Percentiles rank a stretch among this genome's conserved stretches.
Evolutionary conservation across 768 basidiomycete genomes (phyloP).

Genomic region (Mycena capillaripes): DNA sequence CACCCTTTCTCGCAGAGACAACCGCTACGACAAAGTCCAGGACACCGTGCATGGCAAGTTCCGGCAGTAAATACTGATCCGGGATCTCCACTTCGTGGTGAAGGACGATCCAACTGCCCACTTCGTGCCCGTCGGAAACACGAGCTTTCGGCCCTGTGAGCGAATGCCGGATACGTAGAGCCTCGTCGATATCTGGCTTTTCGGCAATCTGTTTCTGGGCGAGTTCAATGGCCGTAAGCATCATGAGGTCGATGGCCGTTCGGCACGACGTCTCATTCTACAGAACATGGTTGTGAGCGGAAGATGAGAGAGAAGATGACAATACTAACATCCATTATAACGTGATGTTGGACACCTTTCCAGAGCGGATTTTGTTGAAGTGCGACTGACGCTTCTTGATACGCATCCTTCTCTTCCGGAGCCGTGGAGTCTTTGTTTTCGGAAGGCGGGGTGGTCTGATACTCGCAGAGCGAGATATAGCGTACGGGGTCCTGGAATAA

Average conservation of each 20-base stretch:
- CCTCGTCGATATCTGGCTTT: background rate
- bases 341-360: background rate
- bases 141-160: background rate
- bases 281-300: background rate
- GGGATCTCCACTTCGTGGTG: conserved; percentile 8
- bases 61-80: background rate
- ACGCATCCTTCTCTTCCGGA: too few species aligned
- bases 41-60: background rate
- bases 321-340: conserved; percentile 2
- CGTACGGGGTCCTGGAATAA: too few species aligned
- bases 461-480: too few species aligned
- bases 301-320: conserved; percentile 1
- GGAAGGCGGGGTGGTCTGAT: too few species aligned
- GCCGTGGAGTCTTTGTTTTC: too few species aligned
- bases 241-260: background rate
- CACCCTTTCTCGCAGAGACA: background rate
- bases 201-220: background rate
- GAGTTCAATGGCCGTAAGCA: background rate
- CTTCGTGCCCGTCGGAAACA: background rate
- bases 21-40: background rate
- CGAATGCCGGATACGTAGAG: background rate
- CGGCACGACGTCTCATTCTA: background rate
- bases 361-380: background rate
- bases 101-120: conserved; percentile 4
- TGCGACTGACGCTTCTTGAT: too few species aligned